A percentile compares a stretch with the other conserved stretches of the same genome.
These are phyloP conservation scores for Trifolium pratense DNA, from an alignment of 306 rosid species.

Conservation along the genomic window DNA sequence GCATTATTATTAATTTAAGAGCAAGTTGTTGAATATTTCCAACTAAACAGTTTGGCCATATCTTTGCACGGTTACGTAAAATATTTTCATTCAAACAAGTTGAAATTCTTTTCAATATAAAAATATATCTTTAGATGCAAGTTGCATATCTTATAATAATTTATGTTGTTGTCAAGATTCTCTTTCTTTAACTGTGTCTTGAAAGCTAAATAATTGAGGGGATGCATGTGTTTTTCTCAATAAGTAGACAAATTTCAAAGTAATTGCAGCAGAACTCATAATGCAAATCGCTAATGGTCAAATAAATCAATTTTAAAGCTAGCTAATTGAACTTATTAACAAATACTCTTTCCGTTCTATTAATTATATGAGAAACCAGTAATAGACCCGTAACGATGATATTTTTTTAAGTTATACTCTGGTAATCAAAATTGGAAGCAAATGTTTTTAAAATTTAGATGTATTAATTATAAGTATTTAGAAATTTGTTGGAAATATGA, in stretches of 20 bases:
- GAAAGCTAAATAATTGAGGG: slow-evolving; percentile 38
- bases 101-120: slow-evolving; percentile 47
- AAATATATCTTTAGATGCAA: slow-evolving; percentile 27
- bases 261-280: slow-evolving; percentile 24
- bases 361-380: no score
- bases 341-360: no score
- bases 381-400: no score
- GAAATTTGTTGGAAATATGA: no score
- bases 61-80: slow-evolving; percentile 42
- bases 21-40: slow-evolving; percentile 40
- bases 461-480: no score
- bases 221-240: slow-evolving; percentile 35
- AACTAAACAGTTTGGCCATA: slow-evolving; percentile 35
- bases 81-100: slow-evolving; percentile 50
- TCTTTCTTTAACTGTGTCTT: background rate
- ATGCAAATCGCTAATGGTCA: slow-evolving; percentile 32
- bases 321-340: no score
- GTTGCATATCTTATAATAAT: slow-evolving; percentile 23
- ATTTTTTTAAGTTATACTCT: no score
- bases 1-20: slow-evolving; percentile 22
- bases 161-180: background rate
- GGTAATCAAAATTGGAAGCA: no score
- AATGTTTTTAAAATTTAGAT: no score
- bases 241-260: slow-evolving; percentile 37
- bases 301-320: slow-evolving; percentile 15